Evolutionary conservation across 495 filamentous ascomycete genomes (phyloP).

Genomic region (Podospora sp.): DNA sequence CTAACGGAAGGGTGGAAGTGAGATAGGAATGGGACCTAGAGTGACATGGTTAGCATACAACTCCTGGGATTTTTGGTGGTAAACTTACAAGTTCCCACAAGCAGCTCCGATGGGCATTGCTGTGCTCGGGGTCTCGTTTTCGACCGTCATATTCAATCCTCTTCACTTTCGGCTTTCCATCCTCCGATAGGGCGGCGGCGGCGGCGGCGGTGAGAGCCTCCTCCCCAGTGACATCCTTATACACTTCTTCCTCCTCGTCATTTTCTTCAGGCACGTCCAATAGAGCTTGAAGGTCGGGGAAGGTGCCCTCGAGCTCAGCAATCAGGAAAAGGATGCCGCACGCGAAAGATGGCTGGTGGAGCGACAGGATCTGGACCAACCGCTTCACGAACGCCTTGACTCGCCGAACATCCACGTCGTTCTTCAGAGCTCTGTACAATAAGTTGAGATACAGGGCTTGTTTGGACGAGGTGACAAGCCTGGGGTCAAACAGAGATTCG

Average conservation of each 20-base stretch:
- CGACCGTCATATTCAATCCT: constrained; percentile 70
- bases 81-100: constrained; percentile 82
- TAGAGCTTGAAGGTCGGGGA: constrained; percentile 72
- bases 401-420: constrained; percentile 80
- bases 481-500: constrained; percentile 88
- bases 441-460: constrained; percentile 94
- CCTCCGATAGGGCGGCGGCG: constrained; percentile 33
- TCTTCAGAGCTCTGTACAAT: constrained; percentile 81
- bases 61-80: not conserved
- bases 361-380: constrained; percentile 77
- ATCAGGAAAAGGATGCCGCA: constrained; percentile 88
- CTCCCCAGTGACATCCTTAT: constrained; percentile 69
- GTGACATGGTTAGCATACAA: constrained; percentile 6
- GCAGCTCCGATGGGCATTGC: constrained; percentile 85
- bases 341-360: constrained; percentile 91
- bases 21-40: constrained; percentile 65
- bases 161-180: constrained; percentile 8
- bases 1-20: constrained; percentile 97
- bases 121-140: constrained; percentile 87
- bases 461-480: constrained; percentile 87
- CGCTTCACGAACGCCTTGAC: constrained; percentile 95
- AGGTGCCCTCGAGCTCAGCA: constrained; percentile 73
- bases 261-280: constrained; percentile 72
- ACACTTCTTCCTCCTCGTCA: constrained; percentile 43
- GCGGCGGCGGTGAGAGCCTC: constrained; percentile 50